Evolutionary conservation across 2,329 filamentous ascomycete species (phyloP), one percentile per base, ranked within the genome.

Genomic region (Bipolaris victoriae): DNA sequence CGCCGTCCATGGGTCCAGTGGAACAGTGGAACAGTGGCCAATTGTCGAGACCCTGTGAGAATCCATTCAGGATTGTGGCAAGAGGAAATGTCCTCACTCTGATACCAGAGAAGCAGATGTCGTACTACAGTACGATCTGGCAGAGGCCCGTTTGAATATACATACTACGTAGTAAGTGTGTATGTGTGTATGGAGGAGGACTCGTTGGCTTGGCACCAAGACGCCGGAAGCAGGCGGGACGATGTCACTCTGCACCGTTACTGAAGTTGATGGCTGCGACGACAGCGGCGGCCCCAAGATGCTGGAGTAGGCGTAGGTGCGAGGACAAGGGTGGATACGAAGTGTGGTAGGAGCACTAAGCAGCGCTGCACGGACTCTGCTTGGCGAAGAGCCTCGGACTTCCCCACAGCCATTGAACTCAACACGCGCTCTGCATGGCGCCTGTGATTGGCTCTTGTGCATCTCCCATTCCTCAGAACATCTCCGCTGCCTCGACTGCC

Each of bases 401-500:
- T 53, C 54, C 29, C 57, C 49, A 54, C 53, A 33, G 54, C 64
- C 61, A 61, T 43, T 55, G 51, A 45, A 22, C 51, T 29, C 24
- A 49, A 31, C 61, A 60, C 64, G 63, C 62, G 33, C 48, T 45
- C 31, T 1, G 9, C 35, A 13, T 7, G 1, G 10, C 9, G 2
- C 1, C 2, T 54, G 16, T 65, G 41, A 70, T 70, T 70, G 66
- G 67, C 45, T 36, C 3, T n/a, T 15, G 2, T 5, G 10, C 16
- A 5, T n/a, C 58, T 51, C 45, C 49, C 55, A 57, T 58, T 41
- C 50, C 54, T 48, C 29, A 18, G 16, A 36, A 24, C 29, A 44
- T 44, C 44, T 54, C 47, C 10, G n/a, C 43, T 20, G 51, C 40
- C 47, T 49, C 47, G 31, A 33, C 57, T 44, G 37, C 40, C 29